Base-by-base conservation (phyloP, 1,284 basidiomycete species). In the Chiua sp. region DNA sequence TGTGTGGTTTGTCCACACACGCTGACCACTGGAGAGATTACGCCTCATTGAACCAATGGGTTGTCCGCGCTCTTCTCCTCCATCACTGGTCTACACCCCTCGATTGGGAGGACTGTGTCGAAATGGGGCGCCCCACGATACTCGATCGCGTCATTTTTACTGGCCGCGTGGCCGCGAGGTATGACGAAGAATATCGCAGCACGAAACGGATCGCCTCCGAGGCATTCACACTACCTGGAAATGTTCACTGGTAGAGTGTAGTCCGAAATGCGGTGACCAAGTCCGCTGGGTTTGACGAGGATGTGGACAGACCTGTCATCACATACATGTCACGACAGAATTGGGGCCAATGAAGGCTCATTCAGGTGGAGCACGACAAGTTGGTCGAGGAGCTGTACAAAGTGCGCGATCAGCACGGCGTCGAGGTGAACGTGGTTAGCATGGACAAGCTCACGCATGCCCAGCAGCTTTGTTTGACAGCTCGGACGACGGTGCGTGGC, bases 11-110 rank as follows among this genome's bases (percentile, higher is more conserved):
- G 82, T 87, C 47, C 88, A 90, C 64, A 76, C 86, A 89, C 58
- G 85, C 86, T 7, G 82, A 81, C 57, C 87, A 91, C 65, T 96
- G 93, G 94, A 87, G 93, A 44, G 94, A 96, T 76, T 94, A 94
- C 65, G 87, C 94, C 0, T 74, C 79, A 22, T 91, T 94, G 89
- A 93, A 93, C 68, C 83, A 94, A 77, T 91, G 86, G 82, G 85
- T 94, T 69, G 78, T 87, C 57, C 83, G 87, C 62, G 82, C 89
- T 87, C 55, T 93, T 96, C 73, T 93, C 93, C 3, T 89, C 88
- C 7, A 80, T 87, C 60, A 80, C 85, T 2, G 82, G 90, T 70
- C 90, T 94, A 70, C 94, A 91, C 80, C 82, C 42, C 82, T 87
- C 63, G 93, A 96, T 74, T 94, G 91, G 88, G 79, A 78, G 26